These are phyloP conservation scores for Acer saccharum DNA, from an alignment of 345 rosid genomes.

Conservation along the genomic window DNA sequence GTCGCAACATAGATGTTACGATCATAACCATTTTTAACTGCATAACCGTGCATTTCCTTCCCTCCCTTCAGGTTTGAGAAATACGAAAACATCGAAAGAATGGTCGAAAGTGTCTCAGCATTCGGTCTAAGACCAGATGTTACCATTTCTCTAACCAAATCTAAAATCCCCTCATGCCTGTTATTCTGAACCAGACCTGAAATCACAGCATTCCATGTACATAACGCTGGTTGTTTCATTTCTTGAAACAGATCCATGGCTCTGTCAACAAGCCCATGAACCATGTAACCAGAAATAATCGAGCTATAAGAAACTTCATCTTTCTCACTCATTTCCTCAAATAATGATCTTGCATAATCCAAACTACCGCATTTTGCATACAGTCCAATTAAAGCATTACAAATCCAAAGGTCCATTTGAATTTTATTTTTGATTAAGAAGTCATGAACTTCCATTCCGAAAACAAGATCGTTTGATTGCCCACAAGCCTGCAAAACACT, in stretches of 20 bases:
- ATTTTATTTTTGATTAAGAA: constrained; percentile 41
- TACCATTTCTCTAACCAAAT: constrained; percentile 61
- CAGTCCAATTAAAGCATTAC: constrained; percentile 71
- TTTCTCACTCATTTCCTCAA: constrained; percentile 64
- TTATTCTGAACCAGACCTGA: constrained; percentile 84
- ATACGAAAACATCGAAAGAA: constrained; percentile 60
- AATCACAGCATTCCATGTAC: constrained; percentile 76
- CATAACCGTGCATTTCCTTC: constrained; percentile 73
- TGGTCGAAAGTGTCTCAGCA: constrained; percentile 61
- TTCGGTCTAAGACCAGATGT: constrained; percentile 55
- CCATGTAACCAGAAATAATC: constrained; percentile 68
- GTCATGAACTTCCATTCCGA: constrained; percentile 74
- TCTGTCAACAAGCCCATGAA: constrained; percentile 66
- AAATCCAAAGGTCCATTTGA: constrained; percentile 51
- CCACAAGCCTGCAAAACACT: constrained; percentile 81
- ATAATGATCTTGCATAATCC: constrained; percentile 69
- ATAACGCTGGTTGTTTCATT: constrained; percentile 48
- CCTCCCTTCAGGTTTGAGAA: constrained; percentile 67
- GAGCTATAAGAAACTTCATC: constrained; percentile 69
- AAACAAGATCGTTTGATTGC: constrained; percentile 64
- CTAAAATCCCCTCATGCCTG: constrained; percentile 45
- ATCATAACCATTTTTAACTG: constrained; percentile 54
- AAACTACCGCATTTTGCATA: constrained; percentile 84
- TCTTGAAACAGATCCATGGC: constrained; percentile 54
- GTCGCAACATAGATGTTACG: constrained; percentile 65